These are phyloP conservation scores for Clarireedia sp. DNA, from an alignment of 2,329 filamentous ascomycete species.

Conservation along the genomic window DNA sequence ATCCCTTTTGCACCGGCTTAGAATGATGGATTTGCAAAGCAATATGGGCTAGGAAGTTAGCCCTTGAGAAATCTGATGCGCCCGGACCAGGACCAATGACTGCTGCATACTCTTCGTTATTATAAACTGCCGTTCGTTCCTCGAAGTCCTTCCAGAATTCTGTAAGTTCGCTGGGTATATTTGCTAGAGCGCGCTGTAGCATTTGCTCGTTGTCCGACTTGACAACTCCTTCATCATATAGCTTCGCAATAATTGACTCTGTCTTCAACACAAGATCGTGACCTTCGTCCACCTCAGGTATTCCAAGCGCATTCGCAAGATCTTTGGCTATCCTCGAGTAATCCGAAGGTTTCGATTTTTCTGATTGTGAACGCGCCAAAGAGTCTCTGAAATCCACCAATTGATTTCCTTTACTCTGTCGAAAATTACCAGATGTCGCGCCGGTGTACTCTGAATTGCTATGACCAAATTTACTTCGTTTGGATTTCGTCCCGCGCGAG, in stretches of 20 bases:
- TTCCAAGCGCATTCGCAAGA: conserved; percentile 50
- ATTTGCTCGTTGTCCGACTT: conserved; percentile 47
- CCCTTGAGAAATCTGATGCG: conserved; percentile 61
- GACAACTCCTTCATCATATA: conserved; percentile 57
- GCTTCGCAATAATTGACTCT: conserved; percentile 58
- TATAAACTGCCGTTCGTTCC: conserved; percentile 37
- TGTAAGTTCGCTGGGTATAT: conserved; percentile 43
- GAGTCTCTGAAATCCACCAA: conserved; percentile 14
- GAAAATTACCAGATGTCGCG: conserved; percentile 11
- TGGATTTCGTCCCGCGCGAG: conserved; percentile 26
- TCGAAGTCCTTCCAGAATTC: conserved; percentile 47
- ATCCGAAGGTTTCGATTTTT: conserved; percentile 14
- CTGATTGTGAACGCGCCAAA: conserved; percentile 10
- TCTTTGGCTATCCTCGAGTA: conserved; percentile 67
- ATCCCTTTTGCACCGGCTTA: conserved; percentile 30
- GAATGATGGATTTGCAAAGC: conserved; percentile 74
- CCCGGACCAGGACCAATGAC: conserved; percentile 59
- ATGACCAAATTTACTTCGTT: conserved; percentile 26
- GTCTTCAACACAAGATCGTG: conserved; percentile 66
- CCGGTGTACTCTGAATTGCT: conserved; percentile 41
- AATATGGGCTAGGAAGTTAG: conserved; percentile 69
- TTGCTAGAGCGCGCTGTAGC: conserved; percentile 48
- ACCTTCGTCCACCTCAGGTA: conserved; percentile 58
- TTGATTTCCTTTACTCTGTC: conserved; percentile 13
- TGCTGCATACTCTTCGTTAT: conserved; percentile 46